These are phyloP conservation scores for Podospora fimiseda DNA, from an alignment of 495 filamentous ascomycete species.

Conservation along the genomic window DNA sequence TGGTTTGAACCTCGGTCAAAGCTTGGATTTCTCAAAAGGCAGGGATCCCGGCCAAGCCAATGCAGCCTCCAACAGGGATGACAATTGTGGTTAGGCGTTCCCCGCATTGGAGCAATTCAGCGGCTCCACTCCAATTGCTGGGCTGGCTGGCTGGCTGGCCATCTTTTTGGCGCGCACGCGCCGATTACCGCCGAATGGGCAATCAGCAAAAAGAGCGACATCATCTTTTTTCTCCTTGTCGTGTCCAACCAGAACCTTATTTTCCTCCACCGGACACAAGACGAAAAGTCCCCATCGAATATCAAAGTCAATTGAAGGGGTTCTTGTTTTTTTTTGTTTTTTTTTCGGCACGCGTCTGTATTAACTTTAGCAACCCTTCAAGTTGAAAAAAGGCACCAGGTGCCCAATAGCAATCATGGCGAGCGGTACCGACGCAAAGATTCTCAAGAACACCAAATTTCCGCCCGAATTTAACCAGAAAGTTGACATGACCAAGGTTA, in stretches of 20 bases:
- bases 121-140: background rate
- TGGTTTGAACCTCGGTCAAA: background rate
- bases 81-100: background rate
- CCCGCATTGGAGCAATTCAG: background rate
- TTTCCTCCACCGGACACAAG: background rate
- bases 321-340: background rate
- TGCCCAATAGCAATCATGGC: constrained; percentile 49
- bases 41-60: too few species aligned
- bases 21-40: background rate
- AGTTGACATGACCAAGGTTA: constrained; percentile 96
- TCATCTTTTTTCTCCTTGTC: background rate
- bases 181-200: background rate
- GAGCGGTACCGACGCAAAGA: constrained; percentile 73
- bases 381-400: background rate
- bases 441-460: constrained; percentile 85
- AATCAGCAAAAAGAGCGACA: background rate
- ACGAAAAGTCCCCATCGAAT: background rate
- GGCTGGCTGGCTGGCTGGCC: background rate
- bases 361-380: too few species aligned
- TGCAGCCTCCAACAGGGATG: background rate
- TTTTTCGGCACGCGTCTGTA: background rate
- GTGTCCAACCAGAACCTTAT: background rate
- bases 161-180: background rate
- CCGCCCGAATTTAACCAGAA: constrained; percentile 89
- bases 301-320: background rate